Evolutionary conservation across 352 stramenopile genomes (phyloP), one percentile per base, ranked within the genome.

Genomic region (Pythium brachiatum): DNA sequence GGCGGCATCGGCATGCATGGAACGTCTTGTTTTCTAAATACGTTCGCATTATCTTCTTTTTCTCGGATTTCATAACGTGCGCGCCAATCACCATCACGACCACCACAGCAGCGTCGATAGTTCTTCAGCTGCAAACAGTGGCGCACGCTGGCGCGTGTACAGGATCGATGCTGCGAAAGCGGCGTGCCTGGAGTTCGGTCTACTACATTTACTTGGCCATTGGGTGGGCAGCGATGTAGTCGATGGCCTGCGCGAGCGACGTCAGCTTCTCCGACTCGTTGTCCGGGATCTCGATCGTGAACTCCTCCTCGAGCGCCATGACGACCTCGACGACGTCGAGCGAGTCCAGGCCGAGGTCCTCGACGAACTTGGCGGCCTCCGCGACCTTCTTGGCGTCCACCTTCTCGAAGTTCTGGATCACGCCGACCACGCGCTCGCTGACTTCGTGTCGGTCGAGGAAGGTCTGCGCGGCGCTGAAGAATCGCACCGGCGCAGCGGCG

Each of bases 331-430:
- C 88, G 47, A 93, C 85, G 83, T 99, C 97, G 57, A 99, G 90
- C 61, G 97, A 99, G 82, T 99, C 97, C 52, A 99, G 87, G 50
- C 96, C 96, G 50, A 99, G 87, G 83, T 99, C 95, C 55, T 98
- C 97, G 56, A 98, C 95, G 82, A 99, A 99, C 73, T 94, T 96
- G 70, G 96, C 94, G 41, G 62, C 81, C 59, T 94, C 82, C 60
- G 84, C 86, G 50, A 96, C 88, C 81, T 98, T 99, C 64, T 90
- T 80, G 36, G 78, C 74, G 68, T 99, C 93, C 36, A 99, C 97
- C 89, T 99, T 99, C 72, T 99, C 97, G 75, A 99, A 99, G 79
- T 99, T 99, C 90, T 99, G 99, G 69, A 99, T 89, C 50, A 99
- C 97, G 62, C 82, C 74, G 46, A 99, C 76, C 66, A 99, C 96